Base-by-base conservation (phyloP, 768 basidiomycete species). In the Trametopsis cervina region DNA sequence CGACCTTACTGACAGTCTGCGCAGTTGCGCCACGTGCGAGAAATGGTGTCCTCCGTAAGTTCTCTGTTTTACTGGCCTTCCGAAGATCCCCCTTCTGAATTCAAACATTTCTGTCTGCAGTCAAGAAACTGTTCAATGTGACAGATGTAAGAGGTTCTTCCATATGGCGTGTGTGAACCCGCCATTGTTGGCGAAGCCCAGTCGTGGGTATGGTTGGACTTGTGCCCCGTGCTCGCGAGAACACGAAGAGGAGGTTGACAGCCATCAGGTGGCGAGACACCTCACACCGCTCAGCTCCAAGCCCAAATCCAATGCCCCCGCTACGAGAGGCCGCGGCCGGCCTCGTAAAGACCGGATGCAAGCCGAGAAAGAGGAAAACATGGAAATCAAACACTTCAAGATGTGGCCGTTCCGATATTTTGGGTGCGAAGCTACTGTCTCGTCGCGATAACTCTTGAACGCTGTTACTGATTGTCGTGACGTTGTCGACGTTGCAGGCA, bases 351-450 rank as follows among this genome's bases (percentile, higher is more conserved):
- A 89, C 59, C 76, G 78, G 53, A 65, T 65, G 39, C 76, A 82
- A 47, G 82, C 84, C 2, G 87, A 90, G 58, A 80, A 78, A 56
- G 87, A 88, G 63, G 85, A 86, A 65, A 85, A 76, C 52, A 68
- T 84, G 49, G 76, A 81, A 18, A 81, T 89, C 51, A 90, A 86
- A 60, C 85, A 89, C 66, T 92, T 78, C 69, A 89, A 84, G 64
- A 84, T 84, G 82, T 94, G 86, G 89, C 89, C 83, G 3, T 96
- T 94, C 69, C 77, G 96, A 48, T 99, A 99, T 69, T 98, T 98
- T 65, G 93, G 93, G 93, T 93, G 64, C 66, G 86, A 38, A n/a
- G 27, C 39, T 33, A n/a, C 20, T 22, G 42, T 22, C 23, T 44
- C 22, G 23, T 26, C 13, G 44, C 38, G 29, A 33, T 48, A n/a